A percentile compares a stretch with the other conserved stretches of the same genome.
Conservation (phyloP, 2,329 filamentous ascomycete genomes). For the Botrytis cinerea region DNA sequence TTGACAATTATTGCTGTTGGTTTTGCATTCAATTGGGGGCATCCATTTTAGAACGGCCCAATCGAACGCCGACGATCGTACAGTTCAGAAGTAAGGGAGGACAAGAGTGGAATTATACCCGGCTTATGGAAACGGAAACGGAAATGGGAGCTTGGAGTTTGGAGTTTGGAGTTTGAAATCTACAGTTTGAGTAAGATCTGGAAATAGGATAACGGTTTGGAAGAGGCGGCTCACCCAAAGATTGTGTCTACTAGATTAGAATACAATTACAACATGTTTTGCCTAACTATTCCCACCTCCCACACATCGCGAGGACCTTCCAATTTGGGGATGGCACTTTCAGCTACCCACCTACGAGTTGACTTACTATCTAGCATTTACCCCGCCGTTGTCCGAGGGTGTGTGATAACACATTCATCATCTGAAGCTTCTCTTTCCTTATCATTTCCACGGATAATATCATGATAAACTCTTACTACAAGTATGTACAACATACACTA, state of each 20-base stretch:
- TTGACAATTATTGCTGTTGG: conserved; percentile 37
- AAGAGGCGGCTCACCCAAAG: not conserved
- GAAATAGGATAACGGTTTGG: not conserved
- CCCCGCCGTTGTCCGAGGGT: not conserved
- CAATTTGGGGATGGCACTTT: conserved; percentile 6
- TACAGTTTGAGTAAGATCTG: not conserved
- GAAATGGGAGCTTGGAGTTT: conserved; percentile 8
- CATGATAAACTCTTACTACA: not conserved
- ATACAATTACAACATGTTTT: conserved; percentile 9
- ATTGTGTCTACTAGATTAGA: conserved; percentile 11
- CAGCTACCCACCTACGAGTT: not conserved
- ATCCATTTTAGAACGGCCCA: conserved; percentile 21
- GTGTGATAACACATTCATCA: not conserved
- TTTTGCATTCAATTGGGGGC: conserved; percentile 38
- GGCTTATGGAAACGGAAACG: conserved; percentile 10
- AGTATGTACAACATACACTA: not conserved
- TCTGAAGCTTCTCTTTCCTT: conserved; percentile 5
- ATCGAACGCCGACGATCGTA: conserved; percentile 2
- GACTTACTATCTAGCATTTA: not conserved
- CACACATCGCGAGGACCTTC: conserved; percentile 16
- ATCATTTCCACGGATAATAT: conserved; percentile 7
- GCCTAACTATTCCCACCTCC: not conserved
- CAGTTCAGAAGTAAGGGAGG: not conserved
- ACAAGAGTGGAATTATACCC: conserved; percentile 21
- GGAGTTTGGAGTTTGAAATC: conserved; percentile 9